These are phyloP conservation scores for Helichrysum umbraculigerum DNA, from an alignment of 129 eudicot species.

Conservation along the genomic window DNA sequence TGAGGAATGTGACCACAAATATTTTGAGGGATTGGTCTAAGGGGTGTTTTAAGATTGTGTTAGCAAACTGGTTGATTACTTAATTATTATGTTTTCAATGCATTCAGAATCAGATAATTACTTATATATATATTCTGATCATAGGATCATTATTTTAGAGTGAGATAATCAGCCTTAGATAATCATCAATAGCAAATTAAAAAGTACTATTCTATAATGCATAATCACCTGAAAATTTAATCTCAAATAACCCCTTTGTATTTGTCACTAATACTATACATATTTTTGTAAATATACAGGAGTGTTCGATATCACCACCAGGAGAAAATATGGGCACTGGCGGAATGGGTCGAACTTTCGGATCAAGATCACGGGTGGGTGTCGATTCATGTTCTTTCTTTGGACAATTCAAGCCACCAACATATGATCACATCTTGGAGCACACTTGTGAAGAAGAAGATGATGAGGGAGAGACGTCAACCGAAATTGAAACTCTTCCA, in stretches of 20 bases:
- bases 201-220: too few relatives aligned
- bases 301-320: constrained; percentile 76
- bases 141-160: neutral
- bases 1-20: constrained; percentile 7
- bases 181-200: neutral
- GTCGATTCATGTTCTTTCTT: constrained; percentile 46
- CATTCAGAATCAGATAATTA: too few relatives aligned
- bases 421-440: constrained; percentile 49
- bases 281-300: constrained; percentile 35
- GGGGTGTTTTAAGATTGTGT: neutral
- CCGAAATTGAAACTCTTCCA: constrained; percentile 73
- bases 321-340: constrained; percentile 31
- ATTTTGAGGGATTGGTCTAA: constrained; percentile 17
- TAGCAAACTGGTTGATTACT: neutral
- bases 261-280: neutral
- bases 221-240: too few relatives aligned
- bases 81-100: neutral
- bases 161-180: neutral
- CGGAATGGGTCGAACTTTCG: constrained; percentile 44
- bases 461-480: constrained; percentile 29
- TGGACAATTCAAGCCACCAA: constrained; percentile 40
- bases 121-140: neutral
- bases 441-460: constrained; percentile 33
- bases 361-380: constrained; percentile 47
- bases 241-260: neutral